A percentile compares a stretch with the other conserved stretches of the same genome.
phyloP scores from a whole-genome alignment of 129 eudicot species.

The Flaveria ramosissima region DNA sequence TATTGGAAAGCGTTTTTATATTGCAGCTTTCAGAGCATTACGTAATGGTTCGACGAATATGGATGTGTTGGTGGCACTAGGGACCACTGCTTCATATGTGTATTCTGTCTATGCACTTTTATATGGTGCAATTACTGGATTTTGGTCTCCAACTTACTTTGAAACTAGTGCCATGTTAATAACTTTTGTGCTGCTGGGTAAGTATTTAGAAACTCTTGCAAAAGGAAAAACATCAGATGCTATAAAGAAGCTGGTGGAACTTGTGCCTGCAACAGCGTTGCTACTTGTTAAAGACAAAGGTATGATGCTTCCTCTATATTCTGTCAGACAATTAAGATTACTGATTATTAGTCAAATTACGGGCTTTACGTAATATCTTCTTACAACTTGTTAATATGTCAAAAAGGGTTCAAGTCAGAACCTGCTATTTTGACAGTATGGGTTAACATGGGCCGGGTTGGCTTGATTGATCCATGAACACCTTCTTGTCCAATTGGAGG shows the following conservation, averaged over 20 bases:
- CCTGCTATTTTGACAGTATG: neutral
- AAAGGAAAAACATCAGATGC: constrained; percentile 99
- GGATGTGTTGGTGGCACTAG: constrained; percentile 98
- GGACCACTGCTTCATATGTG: constrained; percentile 90
- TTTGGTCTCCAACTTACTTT: constrained; percentile 94
- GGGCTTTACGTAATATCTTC: neutral
- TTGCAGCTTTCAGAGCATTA: constrained; percentile 96
- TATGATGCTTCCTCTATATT: constrained; percentile 22
- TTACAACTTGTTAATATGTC: neutral
- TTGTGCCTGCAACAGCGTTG: constrained; percentile 86
- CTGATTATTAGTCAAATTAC: neutral
- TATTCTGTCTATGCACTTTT: constrained; percentile 88
- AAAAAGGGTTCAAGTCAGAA: neutral
- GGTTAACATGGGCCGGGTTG: neutral
- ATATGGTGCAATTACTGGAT: constrained; percentile 91
- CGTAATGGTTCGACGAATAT: constrained; percentile 93
- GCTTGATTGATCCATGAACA: neutral
- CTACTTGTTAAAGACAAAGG: constrained; percentile 80
- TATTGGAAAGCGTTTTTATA: constrained; percentile 89
- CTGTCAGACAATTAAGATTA: neutral
- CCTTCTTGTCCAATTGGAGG: neutral
- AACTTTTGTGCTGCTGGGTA: constrained; percentile 88
- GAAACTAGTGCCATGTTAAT: constrained; percentile 98
- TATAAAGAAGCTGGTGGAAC: constrained; percentile 90
- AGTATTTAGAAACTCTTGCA: constrained; percentile 89